Base-by-base conservation (phyloP, 495 filamentous ascomycete species). In the Choiromyces venosus region DNA sequence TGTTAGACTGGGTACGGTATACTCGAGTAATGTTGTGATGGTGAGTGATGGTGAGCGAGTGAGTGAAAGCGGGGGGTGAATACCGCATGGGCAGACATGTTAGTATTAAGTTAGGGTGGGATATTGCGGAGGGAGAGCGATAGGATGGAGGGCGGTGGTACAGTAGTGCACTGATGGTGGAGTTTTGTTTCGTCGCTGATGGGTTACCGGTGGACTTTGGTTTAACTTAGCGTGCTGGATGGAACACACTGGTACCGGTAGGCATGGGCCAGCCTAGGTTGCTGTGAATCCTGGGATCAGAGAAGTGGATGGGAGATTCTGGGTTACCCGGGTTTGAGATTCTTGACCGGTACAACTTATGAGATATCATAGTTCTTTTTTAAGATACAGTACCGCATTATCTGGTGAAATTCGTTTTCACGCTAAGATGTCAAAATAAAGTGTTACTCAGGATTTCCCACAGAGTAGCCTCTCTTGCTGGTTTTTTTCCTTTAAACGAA, bases 61-160 rank as follows among this genome's bases (percentile, higher is more conserved):
- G 21, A 37, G 37, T 29, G 12, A 14, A 33, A 12, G 52, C 12
- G 52, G 38, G 37, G 40, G 39, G 40, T 18, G 29, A 68, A 71
- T 80, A 80, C 79, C 40, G 67, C 72, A 19, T 78, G 71, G 39
- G 74, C 67, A 71, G 78, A 80, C 79, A 80, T 80, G 35, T 67
- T 65, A 36, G 25, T 61, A 33, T 61, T 56, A 33, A 29, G 12
- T 61, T 56, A 33, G 52, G 12, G 52, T 33, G 25, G 25, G 52
- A 61, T 61, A 29, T 12, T 29, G 12, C 25, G 12, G 8, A 4
- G 44, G 46, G 52, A 33, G 25, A 1, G 12, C 5, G 25, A 61
- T 61, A 61, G 14, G 25, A 12, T 29, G 25, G 52, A 61, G 52
- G 29, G 21, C 42, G 42, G 44, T 52, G 21, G 44, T n/a, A n/a